These are phyloP conservation scores for Pythium biforme DNA, from an alignment of 352 stramenopile genomes.

Conservation along the genomic window DNA sequence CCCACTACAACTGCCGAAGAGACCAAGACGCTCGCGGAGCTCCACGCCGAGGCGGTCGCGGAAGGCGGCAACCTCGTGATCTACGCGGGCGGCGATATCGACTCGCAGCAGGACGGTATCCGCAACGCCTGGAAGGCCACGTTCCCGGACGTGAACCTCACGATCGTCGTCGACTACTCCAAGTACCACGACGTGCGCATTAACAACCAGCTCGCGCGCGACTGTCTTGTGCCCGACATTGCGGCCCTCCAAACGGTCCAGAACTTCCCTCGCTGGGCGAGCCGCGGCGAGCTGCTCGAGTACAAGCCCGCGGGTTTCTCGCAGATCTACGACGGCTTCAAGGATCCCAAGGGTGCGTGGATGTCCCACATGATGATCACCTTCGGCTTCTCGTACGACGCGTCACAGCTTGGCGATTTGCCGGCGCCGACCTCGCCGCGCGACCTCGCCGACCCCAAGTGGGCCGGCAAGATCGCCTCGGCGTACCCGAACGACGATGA, in stretches of 20 bases:
- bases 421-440: neutral
- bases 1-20: neutral
- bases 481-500: constrained; percentile 54
- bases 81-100: constrained; percentile 40
- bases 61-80: constrained; percentile 55
- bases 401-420: constrained; percentile 10
- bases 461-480: constrained; percentile 40
- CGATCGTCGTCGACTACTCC: constrained; percentile 53
- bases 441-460: constrained; percentile 14
- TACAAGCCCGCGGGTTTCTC: constrained; percentile 60
- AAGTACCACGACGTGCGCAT: constrained; percentile 60
- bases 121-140: constrained; percentile 5
- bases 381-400: constrained; percentile 48
- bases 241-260: constrained; percentile 52
- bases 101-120: neutral
- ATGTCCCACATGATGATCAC: constrained; percentile 38
- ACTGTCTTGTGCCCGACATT: constrained; percentile 42
- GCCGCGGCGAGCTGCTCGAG: constrained; percentile 41
- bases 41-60: constrained; percentile 47
- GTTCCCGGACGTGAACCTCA: constrained; percentile 63
- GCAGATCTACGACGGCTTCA: constrained; percentile 49
- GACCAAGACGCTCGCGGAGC: constrained; percentile 28
- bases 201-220: constrained; percentile 57
- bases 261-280: constrained; percentile 47
- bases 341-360: constrained; percentile 32